Conservation (phyloP, 305 asterid species). For the Nicotiana rustica region DNA sequence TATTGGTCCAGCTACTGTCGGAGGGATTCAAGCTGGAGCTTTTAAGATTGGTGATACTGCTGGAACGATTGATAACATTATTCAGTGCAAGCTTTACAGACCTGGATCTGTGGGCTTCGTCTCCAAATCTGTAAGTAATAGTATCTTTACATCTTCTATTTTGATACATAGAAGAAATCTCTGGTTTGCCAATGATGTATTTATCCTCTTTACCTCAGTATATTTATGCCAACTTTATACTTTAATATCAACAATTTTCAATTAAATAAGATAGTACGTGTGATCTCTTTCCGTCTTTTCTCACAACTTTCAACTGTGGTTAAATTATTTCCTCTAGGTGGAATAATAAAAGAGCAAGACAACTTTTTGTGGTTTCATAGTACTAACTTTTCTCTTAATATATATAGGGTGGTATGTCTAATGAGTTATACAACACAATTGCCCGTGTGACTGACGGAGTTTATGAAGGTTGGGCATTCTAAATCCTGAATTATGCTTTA, state of each 20-base stretch:
- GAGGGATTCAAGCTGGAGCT: constrained; percentile 99
- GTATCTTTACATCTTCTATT: neutral
- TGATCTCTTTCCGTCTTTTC: neutral
- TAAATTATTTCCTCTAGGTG: neutral
- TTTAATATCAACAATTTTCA: neutral
- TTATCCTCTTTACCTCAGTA: neutral
- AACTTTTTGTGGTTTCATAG: constrained; percentile 2
- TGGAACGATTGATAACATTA: constrained; percentile 93
- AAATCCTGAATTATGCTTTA: neutral
- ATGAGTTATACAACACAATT: constrained; percentile 85
- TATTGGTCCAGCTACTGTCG: constrained; percentile 96
- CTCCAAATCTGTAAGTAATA: constrained; percentile 81
- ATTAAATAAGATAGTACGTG: neutral
- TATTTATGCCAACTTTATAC: neutral
- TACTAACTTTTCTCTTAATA: constrained; percentile 35
- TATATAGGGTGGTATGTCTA: constrained; percentile 97
- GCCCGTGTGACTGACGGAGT: constrained; percentile 98
- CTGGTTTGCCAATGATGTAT: neutral
- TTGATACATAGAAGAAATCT: neutral
- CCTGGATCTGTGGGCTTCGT: constrained; percentile 96
- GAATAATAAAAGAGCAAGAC: neutral
- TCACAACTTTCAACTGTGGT: neutral
- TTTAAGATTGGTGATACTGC: constrained; percentile 98
- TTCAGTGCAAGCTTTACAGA: constrained; percentile 88
- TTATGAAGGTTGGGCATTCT: constrained; percentile 73